These are phyloP conservation scores for Trypanosoma rangeli DNA, from an alignment of 208 protist species.

Conservation along the genomic window DNA sequence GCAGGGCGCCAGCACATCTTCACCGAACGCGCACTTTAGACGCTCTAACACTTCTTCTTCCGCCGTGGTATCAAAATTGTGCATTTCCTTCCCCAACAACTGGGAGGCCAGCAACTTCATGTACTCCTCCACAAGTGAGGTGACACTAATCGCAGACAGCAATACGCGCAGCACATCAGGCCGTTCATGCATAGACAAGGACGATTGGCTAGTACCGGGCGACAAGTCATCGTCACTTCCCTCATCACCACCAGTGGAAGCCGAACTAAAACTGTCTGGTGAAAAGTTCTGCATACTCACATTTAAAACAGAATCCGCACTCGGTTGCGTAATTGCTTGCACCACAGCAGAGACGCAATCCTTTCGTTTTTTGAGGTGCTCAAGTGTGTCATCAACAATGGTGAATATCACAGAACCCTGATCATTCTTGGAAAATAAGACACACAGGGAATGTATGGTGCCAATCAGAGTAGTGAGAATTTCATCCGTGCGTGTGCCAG, in stretches of 20 bases:
- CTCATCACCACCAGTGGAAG: conserved; percentile 21
- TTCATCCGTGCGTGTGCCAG: conserved; percentile 84
- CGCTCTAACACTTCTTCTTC: conserved; percentile 88
- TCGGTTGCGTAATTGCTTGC: conserved; percentile 72
- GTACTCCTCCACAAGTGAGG: conserved; percentile 74
- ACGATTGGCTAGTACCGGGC: conserved; percentile 2
- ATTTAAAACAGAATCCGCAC: conserved; percentile 39
- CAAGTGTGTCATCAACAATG: conserved; percentile 75
- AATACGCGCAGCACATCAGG: conserved; percentile 81
- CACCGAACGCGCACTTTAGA: conserved; percentile 83
- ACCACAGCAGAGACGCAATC: conserved; percentile 83
- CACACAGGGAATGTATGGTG: conserved; percentile 77
- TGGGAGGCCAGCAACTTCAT: conserved; percentile 63
- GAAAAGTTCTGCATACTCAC: conserved; percentile 27
- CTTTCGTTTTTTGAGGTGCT: conserved; percentile 71
- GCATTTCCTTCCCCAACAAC: conserved; percentile 66
- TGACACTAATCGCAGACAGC: conserved; percentile 67
- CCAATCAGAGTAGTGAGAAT: conserved; percentile 81
- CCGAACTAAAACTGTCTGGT: neutral
- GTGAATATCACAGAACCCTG: conserved; percentile 69
- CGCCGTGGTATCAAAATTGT: conserved; percentile 77
- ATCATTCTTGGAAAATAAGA: conserved; percentile 75
- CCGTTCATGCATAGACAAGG: conserved; percentile 31
- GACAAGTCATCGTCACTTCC: conserved; percentile 10
- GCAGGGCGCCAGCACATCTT: conserved; percentile 66